A percentile compares a stretch with the other conserved stretches of the same genome.
These are phyloP conservation scores for Puccinia hordei DNA, from an alignment of 1,284 basidiomycete species.

Conservation along the genomic window DNA sequence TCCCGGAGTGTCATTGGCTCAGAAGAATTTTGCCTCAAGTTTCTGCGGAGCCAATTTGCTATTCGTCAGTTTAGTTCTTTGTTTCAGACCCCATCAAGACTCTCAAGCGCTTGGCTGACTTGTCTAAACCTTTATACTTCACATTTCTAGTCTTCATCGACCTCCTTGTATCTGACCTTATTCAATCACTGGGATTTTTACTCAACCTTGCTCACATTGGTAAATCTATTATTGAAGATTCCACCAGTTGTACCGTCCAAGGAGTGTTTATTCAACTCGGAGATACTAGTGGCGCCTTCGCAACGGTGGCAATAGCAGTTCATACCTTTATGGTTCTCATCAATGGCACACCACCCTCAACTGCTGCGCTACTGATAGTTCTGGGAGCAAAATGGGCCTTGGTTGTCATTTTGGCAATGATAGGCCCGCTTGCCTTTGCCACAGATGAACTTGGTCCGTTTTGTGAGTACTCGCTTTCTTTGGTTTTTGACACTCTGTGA, in stretches of 20 bases:
- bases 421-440: slow-evolving; percentile 36
- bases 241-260: slow-evolving; percentile 34
- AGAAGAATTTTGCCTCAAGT: slow-evolving; percentile 45
- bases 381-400: slow-evolving; percentile 39
- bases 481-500: not conserved
- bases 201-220: slow-evolving; percentile 43
- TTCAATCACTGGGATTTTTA: slow-evolving; percentile 44
- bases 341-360: slow-evolving; percentile 32
- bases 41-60: slow-evolving; percentile 48
- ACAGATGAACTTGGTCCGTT: slow-evolving; percentile 35
- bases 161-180: slow-evolving; percentile 36
- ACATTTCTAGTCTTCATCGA: slow-evolving; percentile 41
- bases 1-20: slow-evolving; percentile 29
- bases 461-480: slow-evolving; percentile 30
- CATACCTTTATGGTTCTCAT: slow-evolving; percentile 50
- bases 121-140: not conserved
- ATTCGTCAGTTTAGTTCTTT: slow-evolving; percentile 33
- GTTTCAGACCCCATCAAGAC: not conserved
- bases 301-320: slow-evolving; percentile 36
- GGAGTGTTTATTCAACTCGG: slow-evolving; percentile 49
- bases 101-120: not conserved
- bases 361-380: slow-evolving; percentile 18
- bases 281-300: slow-evolving; percentile 44
- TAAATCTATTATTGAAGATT: slow-evolving; percentile 11
- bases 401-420: slow-evolving; percentile 25